Evolutionary conservation across 495 filamentous ascomycete species (phyloP).

Genomic region (Usnea hakonensis): DNA sequence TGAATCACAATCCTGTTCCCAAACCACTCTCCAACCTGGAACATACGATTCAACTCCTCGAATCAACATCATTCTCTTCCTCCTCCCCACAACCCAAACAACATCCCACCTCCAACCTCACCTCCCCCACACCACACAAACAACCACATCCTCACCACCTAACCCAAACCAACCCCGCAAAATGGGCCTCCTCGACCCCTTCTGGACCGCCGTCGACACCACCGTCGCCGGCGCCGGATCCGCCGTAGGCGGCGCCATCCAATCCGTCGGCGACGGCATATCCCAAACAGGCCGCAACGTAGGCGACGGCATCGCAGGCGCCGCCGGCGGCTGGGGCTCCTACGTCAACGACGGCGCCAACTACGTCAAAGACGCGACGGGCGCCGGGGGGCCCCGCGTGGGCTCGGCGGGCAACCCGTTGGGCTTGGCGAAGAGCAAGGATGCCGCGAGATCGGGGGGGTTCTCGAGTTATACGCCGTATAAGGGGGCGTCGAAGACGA

Average conservation of each 20-base stretch:
- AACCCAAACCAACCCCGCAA: neutral
- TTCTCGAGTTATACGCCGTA: constrained; percentile 10
- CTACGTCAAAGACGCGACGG: constrained; percentile 39
- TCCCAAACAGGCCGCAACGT: constrained; percentile 25
- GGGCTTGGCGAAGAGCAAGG: constrained; percentile 25
- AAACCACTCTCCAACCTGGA: neutral
- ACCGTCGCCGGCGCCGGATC: constrained; percentile 21
- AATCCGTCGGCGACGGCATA: constrained; percentile 25
- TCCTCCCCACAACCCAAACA: neutral
- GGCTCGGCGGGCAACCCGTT: constrained; percentile 37
- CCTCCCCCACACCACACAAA: neutral
- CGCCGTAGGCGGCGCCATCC: constrained; percentile 24
- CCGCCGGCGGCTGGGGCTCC: constrained; percentile 34
- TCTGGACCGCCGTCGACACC: constrained; percentile 21
- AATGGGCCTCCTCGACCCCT: constrained; percentile 24
- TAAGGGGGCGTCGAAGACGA: neutral
- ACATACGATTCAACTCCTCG: neutral
- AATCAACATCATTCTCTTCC: neutral
- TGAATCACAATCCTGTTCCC: constrained; percentile 12
- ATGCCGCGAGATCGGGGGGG: constrained; percentile 8
- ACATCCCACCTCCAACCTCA: neutral
- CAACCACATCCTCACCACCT: neutral
- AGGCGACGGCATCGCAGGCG: constrained; percentile 34
- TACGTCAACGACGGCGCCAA: constrained; percentile 41
- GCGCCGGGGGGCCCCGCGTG: constrained; percentile 30